These are phyloP conservation scores for Aspergillus heteromorphus DNA, from an alignment of 495 filamentous ascomycete genomes.

Conservation along the genomic window DNA sequence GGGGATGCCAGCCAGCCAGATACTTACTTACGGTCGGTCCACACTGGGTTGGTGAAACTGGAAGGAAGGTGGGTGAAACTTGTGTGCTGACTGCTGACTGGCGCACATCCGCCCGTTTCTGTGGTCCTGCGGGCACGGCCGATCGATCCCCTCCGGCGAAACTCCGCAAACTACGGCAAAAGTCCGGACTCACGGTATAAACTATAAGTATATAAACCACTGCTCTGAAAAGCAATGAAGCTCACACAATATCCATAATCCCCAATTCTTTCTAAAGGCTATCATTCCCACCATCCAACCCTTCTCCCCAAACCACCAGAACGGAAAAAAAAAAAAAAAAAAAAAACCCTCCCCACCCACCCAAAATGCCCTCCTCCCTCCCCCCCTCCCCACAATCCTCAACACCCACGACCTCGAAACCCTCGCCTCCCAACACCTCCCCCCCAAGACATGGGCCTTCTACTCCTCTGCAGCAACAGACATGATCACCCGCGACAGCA, in stretches of 20 bases:
- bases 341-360: no score
- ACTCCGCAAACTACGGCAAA: background rate
- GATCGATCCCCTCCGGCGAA: background rate
- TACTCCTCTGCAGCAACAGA: constrained; percentile 69
- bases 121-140: no score
- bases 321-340: no score
- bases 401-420: constrained; percentile 60
- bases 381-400: constrained; percentile 55
- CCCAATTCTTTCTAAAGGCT: background rate
- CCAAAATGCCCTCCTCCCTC: constrained; percentile 13
- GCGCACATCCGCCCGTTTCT: no score
- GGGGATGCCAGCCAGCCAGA: no score
- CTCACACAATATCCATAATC: no score
- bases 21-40: no score
- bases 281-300: background rate
- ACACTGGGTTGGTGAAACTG: no score
- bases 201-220: background rate
- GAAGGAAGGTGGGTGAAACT: no score
- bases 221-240: no score
- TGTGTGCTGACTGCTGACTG: no score
- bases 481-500: constrained; percentile 49
- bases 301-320: background rate
- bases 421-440: constrained; percentile 50
- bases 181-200: background rate
- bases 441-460: constrained; percentile 67